Conservation (phyloP, 169 alveolate species). For the Plasmodium ovale region DNA sequence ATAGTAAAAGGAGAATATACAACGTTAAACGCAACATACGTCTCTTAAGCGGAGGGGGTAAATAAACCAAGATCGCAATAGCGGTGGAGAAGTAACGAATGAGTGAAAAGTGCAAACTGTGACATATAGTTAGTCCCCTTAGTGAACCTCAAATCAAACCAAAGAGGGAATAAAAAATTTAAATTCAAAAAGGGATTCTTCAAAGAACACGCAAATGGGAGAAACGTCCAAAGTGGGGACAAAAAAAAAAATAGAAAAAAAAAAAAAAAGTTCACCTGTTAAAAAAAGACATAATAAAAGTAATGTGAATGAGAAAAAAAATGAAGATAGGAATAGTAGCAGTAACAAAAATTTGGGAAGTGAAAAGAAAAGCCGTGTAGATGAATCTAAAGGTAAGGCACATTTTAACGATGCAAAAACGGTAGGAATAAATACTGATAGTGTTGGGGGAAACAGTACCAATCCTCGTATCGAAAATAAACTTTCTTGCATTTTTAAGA, state of each 20-base stretch:
- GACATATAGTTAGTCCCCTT: too few species aligned
- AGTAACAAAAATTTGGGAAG: neutral
- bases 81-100: too few species aligned
- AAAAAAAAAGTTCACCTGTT: neutral
- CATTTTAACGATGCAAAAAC: too few species aligned
- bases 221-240: constrained; percentile 1
- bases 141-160: too few species aligned
- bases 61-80: too few species aligned
- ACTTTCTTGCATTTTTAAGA: too few species aligned
- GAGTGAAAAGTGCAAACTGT: too few species aligned
- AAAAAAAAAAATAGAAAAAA: constrained; percentile 17
- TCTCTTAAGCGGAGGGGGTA: too few species aligned
- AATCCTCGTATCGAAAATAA: too few species aligned
- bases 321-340: neutral
- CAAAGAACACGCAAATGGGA: neutral
- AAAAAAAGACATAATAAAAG: neutral
- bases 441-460: too few species aligned
- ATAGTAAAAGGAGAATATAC: neutral
- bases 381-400: too few species aligned
- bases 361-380: neutral
- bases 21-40: neutral
- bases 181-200: neutral
- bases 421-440: too few species aligned
- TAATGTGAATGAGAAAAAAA: neutral
- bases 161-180: neutral